Evolutionary conservation across 2,329 filamentous ascomycete genomes (phyloP), one percentile per base, ranked within the genome.

Genomic region (Paraphoma sp.): DNA sequence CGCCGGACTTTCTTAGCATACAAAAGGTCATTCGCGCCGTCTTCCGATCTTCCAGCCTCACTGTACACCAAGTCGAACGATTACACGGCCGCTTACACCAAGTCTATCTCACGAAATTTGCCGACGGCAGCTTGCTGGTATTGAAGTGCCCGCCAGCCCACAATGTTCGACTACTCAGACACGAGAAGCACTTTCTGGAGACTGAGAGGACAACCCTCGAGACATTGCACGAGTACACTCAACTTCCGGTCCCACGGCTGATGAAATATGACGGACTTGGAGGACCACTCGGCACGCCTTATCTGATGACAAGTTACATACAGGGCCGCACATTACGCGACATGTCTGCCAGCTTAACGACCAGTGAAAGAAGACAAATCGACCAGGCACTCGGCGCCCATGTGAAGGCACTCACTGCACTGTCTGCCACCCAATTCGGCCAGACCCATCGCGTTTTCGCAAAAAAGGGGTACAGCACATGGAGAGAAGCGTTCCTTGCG

Each of bases 401-500:
- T 53, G 69, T 82, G 7, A 76, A 78, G 28, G 68, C 70, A 11
- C 77, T 86, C 40, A 76, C 78, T 3, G 72, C 79, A 17, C 74
- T 84, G 38, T 76, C 77, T 9, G 80, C 82, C 5, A 70, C 76
- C 2, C 74, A 76, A 3, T 87, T 86, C 63, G 85, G 85, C 3
- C 70, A 79, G n/a, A 72, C 82, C 8, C 77, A 79, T 42, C 75
- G 78, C 49, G 82, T 84, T 5, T 78, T 79, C 43, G 69, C 69
- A 12, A 79, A 80, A n/a, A 70, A 70, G 23, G 82, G 83, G 14
- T 78, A 71, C 53, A 65, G 62, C n/a, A 81, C 81, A 3, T 87
- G 85, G 85, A 76, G 78, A 51, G 79, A 82, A 53, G 81, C 81
- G 11, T 87, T 87, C 61, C 71, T 80, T 23, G 64, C 69, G 6